Evolutionary conservation across 2,329 filamentous ascomycete genomes (phyloP), one percentile per base, ranked within the genome.

Genomic region (Verticillium tricorpus): DNA sequence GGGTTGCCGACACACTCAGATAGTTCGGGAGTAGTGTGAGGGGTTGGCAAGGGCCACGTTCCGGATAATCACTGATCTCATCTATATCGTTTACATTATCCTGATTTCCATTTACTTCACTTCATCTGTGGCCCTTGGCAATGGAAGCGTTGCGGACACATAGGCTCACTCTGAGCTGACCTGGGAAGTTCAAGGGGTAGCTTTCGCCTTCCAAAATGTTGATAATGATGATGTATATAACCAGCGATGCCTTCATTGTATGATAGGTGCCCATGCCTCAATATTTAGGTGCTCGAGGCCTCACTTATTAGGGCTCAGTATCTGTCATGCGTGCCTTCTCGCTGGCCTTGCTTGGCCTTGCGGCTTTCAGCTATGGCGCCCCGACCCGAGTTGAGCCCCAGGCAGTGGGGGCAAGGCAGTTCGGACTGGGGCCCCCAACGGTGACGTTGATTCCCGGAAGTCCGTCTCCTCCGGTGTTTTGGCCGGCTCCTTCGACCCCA

Each of bases 391-490:
- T 37, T 11, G 55, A 57, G 25, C 55, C 55, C 25, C 15, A 32
- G 28, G 55, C 55, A 3, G 31, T 57, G 25, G 55, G 34, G 28
- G 55, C 28, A 11, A 57, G 55, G 15, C 55, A 57, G 15, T 62
- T 62, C 6, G 32, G 55, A 6, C 61, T 63, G 34, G 62, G 59
- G 0, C 40, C 58, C 3, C 52, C 58, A 7, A 63, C 59, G 25
- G 60, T 63, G 1, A 65, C 61, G 9, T 37, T 62, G 1, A 35
- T 62, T 6, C 55, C 60, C 28, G 63, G 55, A 1, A 37, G 39
- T 2, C 56, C 57, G 32, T 50, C 15, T 28, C 58, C 6, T 45
- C 40, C 45, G 15, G 11, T 17, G n/a, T 15, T 17, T 25, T 59
- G 45, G 45, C 45, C 34, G 9, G 19, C 19, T 11, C 54, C 50